Percentiles rank a stretch among this genome's conserved stretches.
Evolutionary conservation across 371 early-diverging fungal species (phyloP).

Genomic region (Mucor circinelloides): DNA sequence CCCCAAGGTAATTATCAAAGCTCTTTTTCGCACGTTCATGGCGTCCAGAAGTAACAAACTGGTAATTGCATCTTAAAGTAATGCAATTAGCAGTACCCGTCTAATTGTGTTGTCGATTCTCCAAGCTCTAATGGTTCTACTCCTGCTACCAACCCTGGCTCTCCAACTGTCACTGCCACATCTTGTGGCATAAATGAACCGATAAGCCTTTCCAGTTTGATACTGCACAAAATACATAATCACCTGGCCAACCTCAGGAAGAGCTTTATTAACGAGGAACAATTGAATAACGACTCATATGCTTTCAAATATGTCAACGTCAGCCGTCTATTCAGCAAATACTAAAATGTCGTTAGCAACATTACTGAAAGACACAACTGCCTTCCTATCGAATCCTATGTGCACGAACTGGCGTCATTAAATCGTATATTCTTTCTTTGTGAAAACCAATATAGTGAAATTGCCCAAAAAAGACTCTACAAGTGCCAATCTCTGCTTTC

Average conservation of each 20-base stretch:
- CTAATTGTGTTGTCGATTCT: too few species aligned
- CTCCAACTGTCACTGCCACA: neutral
- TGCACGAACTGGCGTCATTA: constrained; percentile 12
- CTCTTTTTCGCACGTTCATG: too few species aligned
- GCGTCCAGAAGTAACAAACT: too few species aligned
- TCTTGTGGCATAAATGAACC: constrained; percentile 6
- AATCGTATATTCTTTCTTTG: constrained; percentile 21
- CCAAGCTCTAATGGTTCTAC: too few species aligned
- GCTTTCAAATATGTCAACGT: constrained; percentile 12
- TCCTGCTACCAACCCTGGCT: neutral
- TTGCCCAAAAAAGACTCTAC: constrained; percentile 18
- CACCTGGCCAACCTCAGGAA: constrained; percentile 11
- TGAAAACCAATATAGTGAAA: constrained; percentile 28
- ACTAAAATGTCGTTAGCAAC: constrained; percentile 7
- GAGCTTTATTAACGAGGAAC: constrained; percentile 14
- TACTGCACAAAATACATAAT: constrained; percentile 5
- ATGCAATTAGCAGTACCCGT: too few species aligned
- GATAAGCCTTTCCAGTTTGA: constrained; percentile 7
- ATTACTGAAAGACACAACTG: constrained; percentile 9
- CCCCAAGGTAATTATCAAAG: too few species aligned
- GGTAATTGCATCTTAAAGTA: too few species aligned
- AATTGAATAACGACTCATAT: constrained; percentile 13
- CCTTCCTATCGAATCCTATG: constrained; percentile 19
- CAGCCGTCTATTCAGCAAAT: constrained; percentile 15
- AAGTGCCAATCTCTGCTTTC: constrained; percentile 14